These are phyloP conservation scores for Salix purpurea DNA, from an alignment of 345 rosid genomes.

Conservation along the genomic window DNA sequence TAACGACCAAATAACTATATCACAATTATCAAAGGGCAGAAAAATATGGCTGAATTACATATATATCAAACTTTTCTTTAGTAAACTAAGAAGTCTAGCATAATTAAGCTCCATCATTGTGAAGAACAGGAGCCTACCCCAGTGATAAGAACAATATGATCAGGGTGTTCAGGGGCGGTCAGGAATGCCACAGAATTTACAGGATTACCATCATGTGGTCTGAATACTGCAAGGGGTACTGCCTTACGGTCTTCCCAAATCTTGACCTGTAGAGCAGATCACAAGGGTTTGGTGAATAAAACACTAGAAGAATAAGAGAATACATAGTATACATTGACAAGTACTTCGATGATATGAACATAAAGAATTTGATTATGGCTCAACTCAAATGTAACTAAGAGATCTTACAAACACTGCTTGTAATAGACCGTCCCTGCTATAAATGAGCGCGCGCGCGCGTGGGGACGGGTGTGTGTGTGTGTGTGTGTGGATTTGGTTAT, in stretches of 20 bases:
- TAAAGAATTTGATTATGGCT: conserved; percentile 1
- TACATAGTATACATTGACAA: not conserved
- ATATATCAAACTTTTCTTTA: not conserved
- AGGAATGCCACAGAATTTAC: conserved; percentile 69
- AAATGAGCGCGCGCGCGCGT: not conserved
- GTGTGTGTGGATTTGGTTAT: not conserved
- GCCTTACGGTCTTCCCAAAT: conserved; percentile 86
- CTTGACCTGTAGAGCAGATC: conserved; percentile 53
- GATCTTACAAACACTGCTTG: not conserved
- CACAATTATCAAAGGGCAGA: not conserved
- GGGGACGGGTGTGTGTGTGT: no score
- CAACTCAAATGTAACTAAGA: not conserved
- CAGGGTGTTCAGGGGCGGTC: conserved; percentile 67
- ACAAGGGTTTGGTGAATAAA: conserved; percentile 6
- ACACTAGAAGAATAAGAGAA: not conserved
- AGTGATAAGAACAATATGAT: conserved; percentile 74
- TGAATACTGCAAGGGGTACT: conserved; percentile 60
- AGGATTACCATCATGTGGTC: conserved; percentile 84
- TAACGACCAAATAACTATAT: not conserved
- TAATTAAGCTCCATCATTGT: not conserved
- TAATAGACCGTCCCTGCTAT: not conserved
- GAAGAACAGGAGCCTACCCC: conserved; percentile 44
- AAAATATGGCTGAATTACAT: not conserved
- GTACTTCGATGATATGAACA: not conserved
- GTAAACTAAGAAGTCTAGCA: conserved; percentile 4